Conservation (phyloP, 148 eudicot species). For the Cornus suecica region DNA sequence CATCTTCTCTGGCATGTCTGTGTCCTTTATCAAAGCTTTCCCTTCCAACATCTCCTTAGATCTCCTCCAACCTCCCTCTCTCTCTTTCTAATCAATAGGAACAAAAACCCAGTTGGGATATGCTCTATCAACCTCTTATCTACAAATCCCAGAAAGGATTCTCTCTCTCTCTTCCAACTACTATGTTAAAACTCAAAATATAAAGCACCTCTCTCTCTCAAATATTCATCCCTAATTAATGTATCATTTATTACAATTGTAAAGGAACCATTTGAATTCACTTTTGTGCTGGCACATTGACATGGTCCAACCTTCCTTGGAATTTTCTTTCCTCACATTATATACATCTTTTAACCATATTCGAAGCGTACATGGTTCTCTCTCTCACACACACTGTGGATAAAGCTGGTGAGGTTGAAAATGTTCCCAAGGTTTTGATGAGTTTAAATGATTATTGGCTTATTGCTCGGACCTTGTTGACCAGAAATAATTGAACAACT, state of each 20-base stretch:
- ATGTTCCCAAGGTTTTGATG: neutral
- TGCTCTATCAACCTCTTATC: constrained; percentile 15
- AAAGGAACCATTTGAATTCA: constrained; percentile 19
- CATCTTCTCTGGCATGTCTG: constrained; percentile 96
- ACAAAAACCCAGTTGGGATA: constrained; percentile 1
- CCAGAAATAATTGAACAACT: too few species aligned
- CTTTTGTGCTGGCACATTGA: constrained; percentile 25
- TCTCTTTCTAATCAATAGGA: neutral
- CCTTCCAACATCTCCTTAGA: constrained; percentile 75
- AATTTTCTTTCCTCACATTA: constrained; percentile 3
- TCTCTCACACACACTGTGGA: constrained; percentile 1
- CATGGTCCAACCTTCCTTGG: constrained; percentile 22
- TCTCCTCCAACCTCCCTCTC: neutral
- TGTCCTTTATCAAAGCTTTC: constrained; percentile 77
- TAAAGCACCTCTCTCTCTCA: too few species aligned
- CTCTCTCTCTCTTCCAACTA: neutral
- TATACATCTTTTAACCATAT: neutral
- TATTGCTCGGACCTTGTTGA: too few species aligned
- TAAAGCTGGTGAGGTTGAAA: constrained; percentile 14
- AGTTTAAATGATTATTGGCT: neutral
- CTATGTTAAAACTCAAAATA: neutral
- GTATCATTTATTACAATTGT: constrained; percentile 25
- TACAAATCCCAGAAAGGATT: constrained; percentile 22
- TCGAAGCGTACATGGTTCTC: neutral
- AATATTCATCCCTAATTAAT: neutral